phyloP scores from a whole-genome alignment of 495 filamentous ascomycete species.

The Aspergillus sclerotiicarbonarius region DNA sequence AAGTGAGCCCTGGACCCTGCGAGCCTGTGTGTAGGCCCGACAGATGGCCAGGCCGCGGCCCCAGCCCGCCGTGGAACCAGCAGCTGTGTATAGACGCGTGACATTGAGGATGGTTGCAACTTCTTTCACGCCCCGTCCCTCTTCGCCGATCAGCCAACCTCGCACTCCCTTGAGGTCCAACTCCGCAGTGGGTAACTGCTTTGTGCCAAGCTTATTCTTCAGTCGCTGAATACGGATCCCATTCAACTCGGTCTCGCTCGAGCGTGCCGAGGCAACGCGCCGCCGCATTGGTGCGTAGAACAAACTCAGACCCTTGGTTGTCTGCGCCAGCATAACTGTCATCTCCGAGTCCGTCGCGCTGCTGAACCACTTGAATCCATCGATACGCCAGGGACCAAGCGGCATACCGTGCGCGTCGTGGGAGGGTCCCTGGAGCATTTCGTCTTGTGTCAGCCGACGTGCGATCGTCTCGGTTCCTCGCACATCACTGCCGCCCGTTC shows the following conservation, averaged over 20 bases:
- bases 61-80: conserved; percentile 55
- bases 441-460: conserved; percentile 11
- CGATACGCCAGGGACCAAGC: conserved; percentile 44
- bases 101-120: conserved; percentile 68
- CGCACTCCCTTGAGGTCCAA: conserved; percentile 60
- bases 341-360: conserved; percentile 71
- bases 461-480: conserved; percentile 61
- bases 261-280: conserved; percentile 30
- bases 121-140: conserved; percentile 63
- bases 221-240: conserved; percentile 66
- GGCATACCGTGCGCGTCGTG: conserved; percentile 12
- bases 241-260: conserved; percentile 34
- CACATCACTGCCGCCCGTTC: conserved; percentile 72
- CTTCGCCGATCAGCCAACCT: conserved; percentile 60
- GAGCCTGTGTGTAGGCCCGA: conserved; percentile 55
- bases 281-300: conserved; percentile 65
- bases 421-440: conserved; percentile 19
- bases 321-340: conserved; percentile 68
- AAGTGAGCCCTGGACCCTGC: conserved; percentile 49
- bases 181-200: conserved; percentile 67
- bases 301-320: conserved; percentile 53
- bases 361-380: conserved; percentile 77
- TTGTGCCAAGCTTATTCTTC: conserved; percentile 70
- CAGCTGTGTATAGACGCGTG: conserved; percentile 62
- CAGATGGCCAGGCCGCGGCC: conserved; percentile 53